Base-by-base conservation (phyloP, 371 early-diverging fungal genomes). In the Mucor irregularis region DNA sequence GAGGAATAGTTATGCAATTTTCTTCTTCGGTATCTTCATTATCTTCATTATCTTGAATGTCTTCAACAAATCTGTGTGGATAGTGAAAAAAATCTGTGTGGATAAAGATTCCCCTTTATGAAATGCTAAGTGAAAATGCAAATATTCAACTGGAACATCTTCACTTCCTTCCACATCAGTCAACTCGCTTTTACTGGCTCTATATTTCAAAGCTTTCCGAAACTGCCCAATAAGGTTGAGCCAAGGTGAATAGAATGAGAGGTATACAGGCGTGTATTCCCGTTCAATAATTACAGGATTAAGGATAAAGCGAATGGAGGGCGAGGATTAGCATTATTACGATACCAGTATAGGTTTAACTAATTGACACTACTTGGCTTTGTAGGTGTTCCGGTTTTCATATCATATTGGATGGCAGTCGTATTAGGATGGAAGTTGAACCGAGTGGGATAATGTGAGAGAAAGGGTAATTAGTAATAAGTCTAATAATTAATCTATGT, bases 171-270 rank as follows among this genome's bases (percentile, higher is more conserved):
- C 58, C 46, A 45, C 37, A 58, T 49, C 45, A 40, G 48, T 56
- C 45, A 58, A 58, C 45, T 49, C 46, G 51, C 35, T 50, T 35
- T 4, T 58, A 50, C 45, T 58, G 46, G 45, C 57, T 57, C 58
- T 58, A 58, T 59, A 31, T 31, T 44, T 55, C 47, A 55, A 47
- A 55, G 39, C 55, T 46, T 46, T 55, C 35, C 34, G 22, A 49
- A 49, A 49, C 40, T 49, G 43, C 28, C 44, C 34, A 49, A 49
- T 57, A 49, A 49, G 50, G 26, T 44, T 56, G 56, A 56, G 56
- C 56, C 31, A 49, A 57, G 57, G 44, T 35, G 50, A 57, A 57
- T 57, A 57, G 37, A 49, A 25, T 43, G 39, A 46, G 40, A 48
- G 48, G 2, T 26, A 40, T 57, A 57, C 49, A 49, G 49, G 49